phyloP scores from a whole-genome alignment of 108 stramenopile species.

The Skeletonema potamos region DNA sequence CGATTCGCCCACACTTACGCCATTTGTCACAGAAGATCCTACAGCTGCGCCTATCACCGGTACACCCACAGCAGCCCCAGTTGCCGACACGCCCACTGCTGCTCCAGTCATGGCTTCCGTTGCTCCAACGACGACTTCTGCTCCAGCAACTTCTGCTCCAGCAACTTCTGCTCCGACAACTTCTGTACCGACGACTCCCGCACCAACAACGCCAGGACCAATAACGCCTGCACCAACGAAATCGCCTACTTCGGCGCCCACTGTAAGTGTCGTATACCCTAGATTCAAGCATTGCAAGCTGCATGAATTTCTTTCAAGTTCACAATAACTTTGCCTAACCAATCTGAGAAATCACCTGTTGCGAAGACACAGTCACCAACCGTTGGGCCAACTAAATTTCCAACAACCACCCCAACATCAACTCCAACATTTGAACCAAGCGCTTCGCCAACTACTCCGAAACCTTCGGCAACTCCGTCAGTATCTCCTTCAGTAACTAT shows the following conservation, averaged over 20 bases:
- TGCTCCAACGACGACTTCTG: slow-evolving; percentile 1
- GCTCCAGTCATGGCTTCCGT: not conserved
- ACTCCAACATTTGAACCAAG: not conserved
- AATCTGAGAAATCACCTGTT: slow-evolving; percentile 6
- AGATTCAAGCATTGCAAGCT: not conserved
- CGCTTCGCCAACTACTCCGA: slow-evolving; percentile 3
- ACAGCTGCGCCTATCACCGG: not conserved
- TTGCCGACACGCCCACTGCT: not conserved
- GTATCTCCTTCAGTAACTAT: slow-evolving; percentile 4
- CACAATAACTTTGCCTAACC: not conserved
- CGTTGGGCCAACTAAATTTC: slow-evolving; percentile 2
- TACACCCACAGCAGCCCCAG: not conserved
- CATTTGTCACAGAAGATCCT: slow-evolving; percentile 1
- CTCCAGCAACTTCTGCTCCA: not conserved
- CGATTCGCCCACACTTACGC: not conserved
- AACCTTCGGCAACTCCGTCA: slow-evolving; percentile 10
- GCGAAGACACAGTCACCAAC: slow-evolving; percentile 11
- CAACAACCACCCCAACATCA: slow-evolving; percentile 3
- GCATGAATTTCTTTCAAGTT: not conserved
- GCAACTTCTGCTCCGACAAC: slow-evolving; percentile 32
- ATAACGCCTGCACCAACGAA: slow-evolving; percentile 8
- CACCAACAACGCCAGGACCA: slow-evolving; percentile 11
- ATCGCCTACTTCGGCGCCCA: slow-evolving; percentile 9
- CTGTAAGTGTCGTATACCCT: not conserved
- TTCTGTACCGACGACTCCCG: slow-evolving; percentile 1